Conservation (phyloP, 352 stramenopile species). For the Phytopythium chamaehyphon region DNA sequence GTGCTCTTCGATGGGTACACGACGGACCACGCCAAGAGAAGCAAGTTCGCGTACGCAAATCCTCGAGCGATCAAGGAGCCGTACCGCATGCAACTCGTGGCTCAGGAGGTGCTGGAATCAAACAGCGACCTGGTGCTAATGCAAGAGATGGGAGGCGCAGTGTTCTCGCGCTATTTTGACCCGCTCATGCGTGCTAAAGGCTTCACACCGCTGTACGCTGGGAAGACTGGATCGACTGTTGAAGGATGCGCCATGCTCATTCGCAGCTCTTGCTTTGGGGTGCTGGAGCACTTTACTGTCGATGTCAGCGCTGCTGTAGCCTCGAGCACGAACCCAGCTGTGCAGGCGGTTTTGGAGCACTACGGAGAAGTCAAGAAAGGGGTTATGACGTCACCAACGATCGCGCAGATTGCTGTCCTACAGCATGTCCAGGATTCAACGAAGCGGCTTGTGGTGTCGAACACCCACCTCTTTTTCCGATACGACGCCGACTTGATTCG, state of each 20-base stretch:
- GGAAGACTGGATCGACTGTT: conserved; percentile 61
- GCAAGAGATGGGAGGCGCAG: conserved; percentile 67
- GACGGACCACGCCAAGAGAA: conserved; percentile 45
- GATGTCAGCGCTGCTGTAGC: conserved; percentile 32
- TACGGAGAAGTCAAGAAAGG: conserved; percentile 55
- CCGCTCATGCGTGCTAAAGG: conserved; percentile 45
- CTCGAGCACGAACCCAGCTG: conserved; percentile 22
- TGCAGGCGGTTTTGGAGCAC: conserved; percentile 27
- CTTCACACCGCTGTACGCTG: conserved; percentile 49
- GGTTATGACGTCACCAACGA: conserved; percentile 46
- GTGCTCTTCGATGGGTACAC: conserved; percentile 73
- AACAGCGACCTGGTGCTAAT: conserved; percentile 62
- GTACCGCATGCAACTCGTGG: conserved; percentile 73
- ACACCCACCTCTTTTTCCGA: conserved; percentile 77
- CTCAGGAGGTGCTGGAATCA: conserved; percentile 64
- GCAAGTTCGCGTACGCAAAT: conserved; percentile 60
- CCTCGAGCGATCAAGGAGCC: conserved; percentile 43
- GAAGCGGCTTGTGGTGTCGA: conserved; percentile 46
- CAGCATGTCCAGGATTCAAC: conserved; percentile 20
- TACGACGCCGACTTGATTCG: conserved; percentile 68
- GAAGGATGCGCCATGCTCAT: conserved; percentile 69
- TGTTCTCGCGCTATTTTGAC: conserved; percentile 51
- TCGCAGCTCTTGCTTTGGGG: conserved; percentile 37
- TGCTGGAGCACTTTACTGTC: conserved; percentile 39
- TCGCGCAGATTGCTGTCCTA: conserved; percentile 57